Percentiles rank a stretch among this genome's conserved stretches.
Evolutionary conservation across 225 moss, liverwort and hornwort species (phyloP).

Genomic region (Neckera pumila): DNA sequence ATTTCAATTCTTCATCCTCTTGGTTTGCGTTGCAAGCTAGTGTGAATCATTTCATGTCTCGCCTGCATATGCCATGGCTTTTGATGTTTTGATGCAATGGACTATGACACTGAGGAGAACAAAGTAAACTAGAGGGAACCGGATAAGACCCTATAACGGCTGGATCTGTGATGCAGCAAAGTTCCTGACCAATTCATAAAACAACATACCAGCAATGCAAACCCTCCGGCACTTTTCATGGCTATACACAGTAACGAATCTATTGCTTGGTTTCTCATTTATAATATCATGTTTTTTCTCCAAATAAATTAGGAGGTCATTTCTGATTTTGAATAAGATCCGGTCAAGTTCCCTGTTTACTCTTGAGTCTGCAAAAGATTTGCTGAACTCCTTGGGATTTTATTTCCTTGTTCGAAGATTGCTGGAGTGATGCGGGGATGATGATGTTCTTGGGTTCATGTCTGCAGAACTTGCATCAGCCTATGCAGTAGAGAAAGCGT

Average conservation of each 20-base stretch:
- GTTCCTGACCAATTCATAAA: conserved; percentile 78
- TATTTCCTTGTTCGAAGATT: background rate
- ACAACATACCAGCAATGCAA: conserved; percentile 89
- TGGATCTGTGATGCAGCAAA: conserved; percentile 49
- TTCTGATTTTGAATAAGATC: background rate
- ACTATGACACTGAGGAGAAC: background rate
- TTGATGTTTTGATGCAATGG: background rate
- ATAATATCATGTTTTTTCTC: background rate
- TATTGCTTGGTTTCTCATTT: background rate
- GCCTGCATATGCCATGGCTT: background rate
- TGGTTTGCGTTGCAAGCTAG: background rate
- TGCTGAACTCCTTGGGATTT: background rate
- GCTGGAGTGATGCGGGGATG: background rate
- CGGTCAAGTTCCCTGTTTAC: background rate
- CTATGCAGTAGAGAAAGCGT: conserved; percentile 41
- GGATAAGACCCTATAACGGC: background rate
- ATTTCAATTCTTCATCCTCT: background rate
- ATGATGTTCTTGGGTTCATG: background rate
- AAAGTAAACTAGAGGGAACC: background rate
- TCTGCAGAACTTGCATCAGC: conserved; percentile 58
- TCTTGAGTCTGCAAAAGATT: background rate
- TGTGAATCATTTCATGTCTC: background rate
- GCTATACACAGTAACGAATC: conserved; percentile 52
- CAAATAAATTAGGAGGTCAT: background rate
- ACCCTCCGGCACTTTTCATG: conserved; percentile 82